phyloP scores from a whole-genome alignment of 768 basidiomycete genomes.

The Phylloporus arenicola region DNA sequence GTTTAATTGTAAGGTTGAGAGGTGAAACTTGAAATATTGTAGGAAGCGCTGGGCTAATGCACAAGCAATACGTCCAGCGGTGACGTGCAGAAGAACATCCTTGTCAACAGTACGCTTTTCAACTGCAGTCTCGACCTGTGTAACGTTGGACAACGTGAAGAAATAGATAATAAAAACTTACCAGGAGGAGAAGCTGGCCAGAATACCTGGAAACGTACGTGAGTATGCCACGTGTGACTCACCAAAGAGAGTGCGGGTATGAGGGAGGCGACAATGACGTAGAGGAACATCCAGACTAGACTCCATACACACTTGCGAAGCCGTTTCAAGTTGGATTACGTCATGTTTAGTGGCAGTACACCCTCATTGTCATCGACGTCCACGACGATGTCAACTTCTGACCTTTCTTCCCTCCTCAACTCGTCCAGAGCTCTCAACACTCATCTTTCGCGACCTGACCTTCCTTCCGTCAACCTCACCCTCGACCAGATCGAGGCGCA shows the following conservation, averaged over 20 bases:
- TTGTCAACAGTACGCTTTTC: constrained; percentile 59
- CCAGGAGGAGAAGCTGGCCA: constrained; percentile 59
- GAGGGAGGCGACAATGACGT: constrained; percentile 42
- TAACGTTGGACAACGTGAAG: constrained; percentile 8
- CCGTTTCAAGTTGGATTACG: too few relatives aligned
- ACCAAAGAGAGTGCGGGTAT: constrained; percentile 65
- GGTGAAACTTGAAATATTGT: constrained; percentile 32
- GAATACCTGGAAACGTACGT: constrained; percentile 52
- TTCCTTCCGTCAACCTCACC: constrained; percentile 84
- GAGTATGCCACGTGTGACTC: constrained; percentile 7
- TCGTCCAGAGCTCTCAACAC: constrained; percentile 70
- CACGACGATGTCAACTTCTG: constrained; percentile 29
- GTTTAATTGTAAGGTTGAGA: constrained; percentile 57
- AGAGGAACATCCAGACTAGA: constrained; percentile 43
- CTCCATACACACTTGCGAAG: too few relatives aligned
- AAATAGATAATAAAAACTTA: constrained; percentile 28
- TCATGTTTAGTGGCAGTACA: too few relatives aligned
- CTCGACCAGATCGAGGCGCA: constrained; percentile 95
- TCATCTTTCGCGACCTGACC: constrained; percentile 70
- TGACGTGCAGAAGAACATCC: constrained; percentile 47
- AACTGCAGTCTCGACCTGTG: constrained; percentile 60
- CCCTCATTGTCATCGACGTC: background rate
- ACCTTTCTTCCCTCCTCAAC: constrained; percentile 66
- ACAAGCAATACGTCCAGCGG: constrained; percentile 53
- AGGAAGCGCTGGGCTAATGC: constrained; percentile 44